Evolutionary conservation across 441 rosid genomes (phyloP).

Genomic region (Populus hybrid): DNA sequence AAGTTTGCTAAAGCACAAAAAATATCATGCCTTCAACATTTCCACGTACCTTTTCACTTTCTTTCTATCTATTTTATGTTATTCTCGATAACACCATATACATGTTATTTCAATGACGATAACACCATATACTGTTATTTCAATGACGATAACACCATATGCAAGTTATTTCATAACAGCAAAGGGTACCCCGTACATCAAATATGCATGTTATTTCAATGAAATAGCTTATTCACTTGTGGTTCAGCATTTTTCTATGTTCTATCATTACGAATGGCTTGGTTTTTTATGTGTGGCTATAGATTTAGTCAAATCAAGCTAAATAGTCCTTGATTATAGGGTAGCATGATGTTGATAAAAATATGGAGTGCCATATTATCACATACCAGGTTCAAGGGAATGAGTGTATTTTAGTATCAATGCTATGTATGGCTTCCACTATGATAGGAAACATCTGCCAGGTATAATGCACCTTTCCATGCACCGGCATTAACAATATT

Average conservation of each 20-base stretch:
- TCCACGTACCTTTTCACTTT: background rate
- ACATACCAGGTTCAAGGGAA: background rate
- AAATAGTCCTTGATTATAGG: background rate
- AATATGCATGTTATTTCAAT: background rate
- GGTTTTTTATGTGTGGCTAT: background rate
- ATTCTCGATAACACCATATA: conserved; percentile 22
- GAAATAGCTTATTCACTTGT: background rate
- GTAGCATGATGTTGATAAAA: background rate
- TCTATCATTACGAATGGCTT: background rate
- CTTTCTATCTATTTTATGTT: background rate
- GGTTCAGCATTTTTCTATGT: background rate
- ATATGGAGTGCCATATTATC: background rate
- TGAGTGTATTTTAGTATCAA: background rate
- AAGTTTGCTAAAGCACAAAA: conserved; percentile 26
- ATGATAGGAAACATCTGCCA: background rate
- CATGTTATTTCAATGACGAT: background rate
- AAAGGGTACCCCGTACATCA: background rate
- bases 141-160: background rate
- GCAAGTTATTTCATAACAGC: background rate
- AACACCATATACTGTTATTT: too few species aligned
- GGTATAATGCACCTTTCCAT: background rate
- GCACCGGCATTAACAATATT: background rate
- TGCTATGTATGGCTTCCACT: background rate
- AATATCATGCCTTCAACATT: conserved; percentile 46
- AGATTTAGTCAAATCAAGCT: background rate